Evolutionary conservation across 768 basidiomycete genomes (phyloP).

Genomic region (Leccinum variicolor): DNA sequence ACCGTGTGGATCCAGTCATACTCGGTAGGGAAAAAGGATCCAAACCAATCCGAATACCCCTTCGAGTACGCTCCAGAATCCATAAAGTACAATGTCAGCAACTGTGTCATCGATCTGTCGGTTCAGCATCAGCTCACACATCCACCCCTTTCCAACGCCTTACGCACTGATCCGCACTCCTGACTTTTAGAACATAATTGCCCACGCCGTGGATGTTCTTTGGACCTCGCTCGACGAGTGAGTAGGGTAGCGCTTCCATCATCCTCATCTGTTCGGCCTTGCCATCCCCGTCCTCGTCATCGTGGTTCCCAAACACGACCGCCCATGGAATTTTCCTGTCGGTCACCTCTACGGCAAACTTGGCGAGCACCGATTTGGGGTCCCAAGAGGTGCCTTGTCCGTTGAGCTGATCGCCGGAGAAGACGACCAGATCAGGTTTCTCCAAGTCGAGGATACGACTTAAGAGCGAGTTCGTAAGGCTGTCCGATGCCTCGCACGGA

Average conservation of each 20-base stretch:
- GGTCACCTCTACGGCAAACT: slow-evolving; percentile 78
- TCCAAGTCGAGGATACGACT: slow-evolving; percentile 69
- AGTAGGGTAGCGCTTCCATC: slow-evolving; percentile 83
- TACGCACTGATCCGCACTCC: slow-evolving; percentile 79
- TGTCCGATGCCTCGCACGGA: slow-evolving; percentile 65
- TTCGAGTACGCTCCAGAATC: slow-evolving; percentile 81
- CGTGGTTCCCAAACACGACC: slow-evolving; percentile 93
- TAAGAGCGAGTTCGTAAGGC: slow-evolving; percentile 73
- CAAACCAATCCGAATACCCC: slow-evolving; percentile 55
- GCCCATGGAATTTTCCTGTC: slow-evolving; percentile 84
- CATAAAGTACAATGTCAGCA: slow-evolving; percentile 89
- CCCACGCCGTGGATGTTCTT: slow-evolving; percentile 84
- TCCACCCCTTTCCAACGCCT: neutral
- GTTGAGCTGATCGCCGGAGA: slow-evolving; percentile 91
- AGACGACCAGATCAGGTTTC: slow-evolving; percentile 88
- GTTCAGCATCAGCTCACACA: slow-evolving; percentile 5
- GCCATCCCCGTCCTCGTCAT: slow-evolving; percentile 63
- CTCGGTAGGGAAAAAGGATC: slow-evolving; percentile 60
- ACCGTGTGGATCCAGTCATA: slow-evolving; percentile 86
- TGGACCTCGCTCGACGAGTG: slow-evolving; percentile 76
- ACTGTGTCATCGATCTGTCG: slow-evolving; percentile 77
- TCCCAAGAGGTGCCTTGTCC: slow-evolving; percentile 92
- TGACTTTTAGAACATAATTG: slow-evolving; percentile 86
- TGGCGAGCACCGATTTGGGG: slow-evolving; percentile 80
- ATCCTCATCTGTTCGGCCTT: slow-evolving; percentile 65